These are phyloP conservation scores for Fusarium scirpi DNA, from an alignment of 2,329 filamentous ascomycete species.

Conservation along the genomic window DNA sequence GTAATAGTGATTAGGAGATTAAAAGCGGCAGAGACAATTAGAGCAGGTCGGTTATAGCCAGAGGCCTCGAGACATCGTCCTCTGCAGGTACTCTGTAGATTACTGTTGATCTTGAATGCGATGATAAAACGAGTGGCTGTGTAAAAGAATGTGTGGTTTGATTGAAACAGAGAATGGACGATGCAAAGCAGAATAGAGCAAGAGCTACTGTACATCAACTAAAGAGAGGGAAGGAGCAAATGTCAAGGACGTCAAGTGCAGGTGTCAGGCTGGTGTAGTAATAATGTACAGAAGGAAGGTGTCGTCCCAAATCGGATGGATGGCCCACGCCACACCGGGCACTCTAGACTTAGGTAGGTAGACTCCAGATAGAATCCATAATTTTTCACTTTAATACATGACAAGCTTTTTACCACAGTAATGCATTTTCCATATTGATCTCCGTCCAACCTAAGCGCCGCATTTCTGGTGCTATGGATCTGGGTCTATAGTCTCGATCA, in stretches of 20 bases:
- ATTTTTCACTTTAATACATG: background rate
- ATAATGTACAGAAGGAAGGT: background rate
- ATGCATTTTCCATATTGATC: conserved; percentile 6
- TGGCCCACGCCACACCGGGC: conserved; percentile 7
- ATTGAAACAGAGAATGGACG: background rate
- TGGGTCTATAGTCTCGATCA: conserved; percentile 14
- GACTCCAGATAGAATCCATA: background rate
- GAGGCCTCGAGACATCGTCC: conserved; percentile 22
- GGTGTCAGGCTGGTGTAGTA: conserved; percentile 1
- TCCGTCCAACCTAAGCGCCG: conserved; percentile 16
- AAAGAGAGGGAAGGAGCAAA: conserved; percentile 8
- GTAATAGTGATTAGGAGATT: background rate
- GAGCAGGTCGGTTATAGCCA: background rate
- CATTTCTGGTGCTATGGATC: conserved; percentile 16
- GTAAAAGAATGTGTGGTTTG: background rate
- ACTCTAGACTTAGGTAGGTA: conserved; percentile 7
- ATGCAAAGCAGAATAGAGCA: background rate
- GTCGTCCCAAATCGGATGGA: conserved; percentile 10
- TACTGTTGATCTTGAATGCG: background rate
- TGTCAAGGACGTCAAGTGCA: background rate
- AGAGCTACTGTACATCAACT: background rate
- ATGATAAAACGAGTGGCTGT: background rate
- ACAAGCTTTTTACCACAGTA: conserved; percentile 4
- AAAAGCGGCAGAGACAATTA: conserved; percentile 1
- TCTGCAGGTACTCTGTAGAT: background rate